These are phyloP conservation scores for Barnettozyma sp. DNA, from an alignment of 805 yeast genomes.

Conservation along the genomic window DNA sequence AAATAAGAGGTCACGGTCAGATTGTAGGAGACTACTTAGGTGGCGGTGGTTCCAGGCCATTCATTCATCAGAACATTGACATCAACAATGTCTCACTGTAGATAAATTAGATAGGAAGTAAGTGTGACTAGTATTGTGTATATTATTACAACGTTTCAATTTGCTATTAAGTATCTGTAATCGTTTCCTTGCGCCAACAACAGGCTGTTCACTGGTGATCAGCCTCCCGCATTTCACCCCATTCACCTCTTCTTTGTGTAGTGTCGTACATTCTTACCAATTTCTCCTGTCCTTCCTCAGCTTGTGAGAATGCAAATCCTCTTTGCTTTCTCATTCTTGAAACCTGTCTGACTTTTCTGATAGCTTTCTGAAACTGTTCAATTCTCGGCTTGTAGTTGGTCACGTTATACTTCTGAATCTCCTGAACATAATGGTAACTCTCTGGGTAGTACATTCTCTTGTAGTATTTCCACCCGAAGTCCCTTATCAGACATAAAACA, in stretches of 20 bases:
- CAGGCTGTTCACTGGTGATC: conserved; percentile 24
- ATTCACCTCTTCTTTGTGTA: conserved; percentile 72
- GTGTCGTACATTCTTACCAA: conserved; percentile 93
- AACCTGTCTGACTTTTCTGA: conserved; percentile 94
- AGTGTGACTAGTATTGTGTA: too few relatives aligned
- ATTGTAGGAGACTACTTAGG: conserved; percentile 88
- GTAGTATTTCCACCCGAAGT: conserved; percentile 89
- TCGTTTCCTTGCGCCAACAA: too few relatives aligned
- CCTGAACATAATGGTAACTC: conserved; percentile 91
- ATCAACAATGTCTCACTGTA: conserved; percentile 8
- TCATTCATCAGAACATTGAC: conserved; percentile 64
- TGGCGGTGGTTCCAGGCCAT: conserved; percentile 79
- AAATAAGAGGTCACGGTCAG: conserved; percentile 88
- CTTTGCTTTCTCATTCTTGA: conserved; percentile 97
- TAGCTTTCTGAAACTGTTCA: conserved; percentile 95
- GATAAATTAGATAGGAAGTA: neutral
- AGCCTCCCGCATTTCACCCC: conserved; percentile 51
- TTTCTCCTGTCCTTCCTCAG: conserved; percentile 89
- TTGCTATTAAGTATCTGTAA: too few relatives aligned
- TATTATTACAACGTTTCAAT: too few relatives aligned
- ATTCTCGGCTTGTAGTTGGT: conserved; percentile 93
- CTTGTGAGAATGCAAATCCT: conserved; percentile 97
- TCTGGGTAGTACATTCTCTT: conserved; percentile 90
- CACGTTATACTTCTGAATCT: conserved; percentile 89
- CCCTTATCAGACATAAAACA: conserved; percentile 72